A percentile compares a stretch with the other conserved stretches of the same genome.
Conservation (phyloP, 495 filamentous ascomycete genomes). For the Penicillium diatomitis region DNA sequence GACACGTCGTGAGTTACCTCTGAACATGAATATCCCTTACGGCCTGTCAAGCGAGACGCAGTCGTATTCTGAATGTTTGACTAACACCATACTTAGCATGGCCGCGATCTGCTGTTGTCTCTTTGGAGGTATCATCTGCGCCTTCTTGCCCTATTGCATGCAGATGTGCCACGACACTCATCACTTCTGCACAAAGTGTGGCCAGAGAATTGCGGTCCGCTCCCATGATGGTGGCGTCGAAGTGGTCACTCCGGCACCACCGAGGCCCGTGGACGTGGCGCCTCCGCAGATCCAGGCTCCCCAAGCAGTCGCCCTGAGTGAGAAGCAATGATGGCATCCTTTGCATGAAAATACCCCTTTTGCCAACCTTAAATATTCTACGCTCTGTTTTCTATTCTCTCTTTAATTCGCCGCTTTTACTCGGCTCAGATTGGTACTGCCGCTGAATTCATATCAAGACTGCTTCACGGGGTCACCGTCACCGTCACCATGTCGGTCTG, state of each 20-base stretch:
- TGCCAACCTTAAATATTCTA: no score
- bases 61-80: not conserved
- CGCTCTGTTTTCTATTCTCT: no score
- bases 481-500: no score
- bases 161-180: constrained; percentile 13
- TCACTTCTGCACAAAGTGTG: constrained; percentile 11
- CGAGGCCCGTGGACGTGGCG: not conserved
- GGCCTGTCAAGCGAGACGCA: no score
- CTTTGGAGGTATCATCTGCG: constrained; percentile 9
- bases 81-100: constrained; percentile 3
- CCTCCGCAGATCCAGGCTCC: constrained; percentile 3
- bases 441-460: no score
- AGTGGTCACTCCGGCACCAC: constrained; percentile 1
- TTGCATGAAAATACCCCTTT: no score
- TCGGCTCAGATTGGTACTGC: no score
- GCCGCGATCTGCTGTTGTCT: constrained; percentile 11
- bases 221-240: constrained; percentile 6
- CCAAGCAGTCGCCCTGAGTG: constrained; percentile 2
- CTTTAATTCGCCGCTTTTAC: no score
- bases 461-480: no score
- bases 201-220: constrained; percentile 1
- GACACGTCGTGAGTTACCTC: constrained; percentile 6
- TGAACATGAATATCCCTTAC: no score
- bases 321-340: no score
- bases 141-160: constrained; percentile 10